Conservation (phyloP, 331 rosid species). For the Acacia pycnantha region DNA sequence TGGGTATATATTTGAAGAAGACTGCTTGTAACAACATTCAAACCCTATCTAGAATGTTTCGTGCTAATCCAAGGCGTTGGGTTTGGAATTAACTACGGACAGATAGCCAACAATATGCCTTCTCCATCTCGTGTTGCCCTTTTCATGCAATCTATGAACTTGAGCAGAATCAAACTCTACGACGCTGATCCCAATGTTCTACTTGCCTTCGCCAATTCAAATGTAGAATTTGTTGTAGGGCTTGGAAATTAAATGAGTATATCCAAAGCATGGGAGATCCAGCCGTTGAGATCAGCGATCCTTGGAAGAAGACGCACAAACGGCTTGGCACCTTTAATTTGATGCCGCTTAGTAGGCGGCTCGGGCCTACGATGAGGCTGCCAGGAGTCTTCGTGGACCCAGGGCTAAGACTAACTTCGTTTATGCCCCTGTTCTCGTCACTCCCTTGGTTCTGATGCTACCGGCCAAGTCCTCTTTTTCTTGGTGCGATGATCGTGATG, state of each 20-base stretch:
- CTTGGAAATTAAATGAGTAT: conserved; percentile 60
- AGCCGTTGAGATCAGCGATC: too few relatives aligned
- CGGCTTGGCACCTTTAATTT: too few relatives aligned
- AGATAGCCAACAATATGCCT: conserved; percentile 85
- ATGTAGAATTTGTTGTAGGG: conserved; percentile 77
- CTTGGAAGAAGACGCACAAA: too few relatives aligned
- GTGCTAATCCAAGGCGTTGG: conserved; percentile 41
- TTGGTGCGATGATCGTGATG: too few relatives aligned
- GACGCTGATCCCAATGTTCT: conserved; percentile 93
- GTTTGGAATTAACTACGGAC: conserved; percentile 90
- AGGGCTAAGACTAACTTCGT: too few relatives aligned
- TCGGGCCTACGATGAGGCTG: too few relatives aligned
- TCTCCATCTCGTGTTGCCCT: conserved; percentile 60
- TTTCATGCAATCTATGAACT: conserved; percentile 70
- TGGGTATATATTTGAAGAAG: not conserved
- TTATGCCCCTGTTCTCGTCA: too few relatives aligned
- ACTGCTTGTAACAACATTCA: not conserved
- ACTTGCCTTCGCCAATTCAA: conserved; percentile 64
- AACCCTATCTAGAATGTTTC: conserved; percentile 48
- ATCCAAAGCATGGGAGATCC: conserved; percentile 66
- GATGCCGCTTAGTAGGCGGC: too few relatives aligned
- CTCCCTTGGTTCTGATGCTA: too few relatives aligned
- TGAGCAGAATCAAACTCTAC: conserved; percentile 75
- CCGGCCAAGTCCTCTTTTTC: too few relatives aligned
- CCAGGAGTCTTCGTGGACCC: too few relatives aligned